phyloP scores from a whole-genome alignment of 306 rosid genomes.

The Delonix regia region DNA sequence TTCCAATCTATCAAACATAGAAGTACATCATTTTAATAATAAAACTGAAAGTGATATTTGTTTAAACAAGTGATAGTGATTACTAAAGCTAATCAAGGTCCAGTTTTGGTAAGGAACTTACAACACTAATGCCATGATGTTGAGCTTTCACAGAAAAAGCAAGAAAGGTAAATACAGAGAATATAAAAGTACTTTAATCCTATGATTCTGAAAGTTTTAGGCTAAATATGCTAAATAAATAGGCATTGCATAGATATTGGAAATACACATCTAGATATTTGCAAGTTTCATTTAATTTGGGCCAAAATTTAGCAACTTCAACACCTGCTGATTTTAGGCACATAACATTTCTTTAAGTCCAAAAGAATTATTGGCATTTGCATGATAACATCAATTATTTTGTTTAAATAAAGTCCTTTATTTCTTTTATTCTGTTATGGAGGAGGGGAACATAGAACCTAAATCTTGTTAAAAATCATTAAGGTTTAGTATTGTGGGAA shows the following conservation, averaged over 20 bases:
- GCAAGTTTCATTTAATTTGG: not conserved
- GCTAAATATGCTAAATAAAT: not conserved
- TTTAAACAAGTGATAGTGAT: not conserved
- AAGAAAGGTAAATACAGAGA: conserved; percentile 39
- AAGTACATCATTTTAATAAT: conserved; percentile 6
- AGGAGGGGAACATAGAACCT: not conserved
- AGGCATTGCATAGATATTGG: not conserved
- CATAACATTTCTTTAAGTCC: not conserved
- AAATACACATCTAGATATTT: not conserved
- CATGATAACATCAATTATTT: not conserved
- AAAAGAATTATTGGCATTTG: not conserved
- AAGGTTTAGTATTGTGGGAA: not conserved
- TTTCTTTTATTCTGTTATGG: not conserved
- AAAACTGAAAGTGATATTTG: not conserved
- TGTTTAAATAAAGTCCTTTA: not conserved
- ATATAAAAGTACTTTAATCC: not conserved
- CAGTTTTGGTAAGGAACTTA: conserved; percentile 35
- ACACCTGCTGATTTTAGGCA: not conserved
- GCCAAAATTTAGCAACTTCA: not conserved
- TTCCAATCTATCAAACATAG: conserved; percentile 73
- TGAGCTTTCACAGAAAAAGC: conserved; percentile 73
- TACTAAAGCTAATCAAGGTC: conserved; percentile 3
- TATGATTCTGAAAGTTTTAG: not conserved
- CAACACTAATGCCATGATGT: conserved; percentile 80
- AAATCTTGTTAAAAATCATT: not conserved